phyloP scores from a whole-genome alignment of 768 basidiomycete genomes.

The Lactarius deliciosus region DNA sequence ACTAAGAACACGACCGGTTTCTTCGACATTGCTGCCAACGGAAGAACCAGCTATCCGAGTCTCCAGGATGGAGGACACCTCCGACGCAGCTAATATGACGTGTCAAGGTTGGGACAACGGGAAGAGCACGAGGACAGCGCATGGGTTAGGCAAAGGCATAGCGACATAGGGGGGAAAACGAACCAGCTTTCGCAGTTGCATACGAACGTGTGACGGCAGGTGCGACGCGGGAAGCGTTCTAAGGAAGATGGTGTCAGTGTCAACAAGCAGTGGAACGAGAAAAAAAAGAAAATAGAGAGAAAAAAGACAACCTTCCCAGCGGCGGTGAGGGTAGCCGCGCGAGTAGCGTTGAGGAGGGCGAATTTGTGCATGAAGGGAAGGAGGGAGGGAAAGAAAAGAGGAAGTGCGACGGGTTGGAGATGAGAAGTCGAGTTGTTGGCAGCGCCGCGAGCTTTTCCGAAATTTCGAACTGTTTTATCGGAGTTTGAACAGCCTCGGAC shows the following conservation, averaged over 20 bases:
- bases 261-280: not conserved
- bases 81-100: conserved; percentile 79
- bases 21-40: conserved; percentile 93
- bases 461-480: conserved; percentile 25
- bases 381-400: conserved; percentile 40
- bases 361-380: conserved; percentile 72
- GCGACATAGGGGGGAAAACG: conserved; percentile 34
- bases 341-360: conserved; percentile 80
- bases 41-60: conserved; percentile 93
- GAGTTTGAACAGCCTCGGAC: conserved; percentile 24
- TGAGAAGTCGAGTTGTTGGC: conserved; percentile 38
- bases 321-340: conserved; percentile 71
- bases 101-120: conserved; percentile 40
- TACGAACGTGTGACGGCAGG: conserved; percentile 74
- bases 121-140: conserved; percentile 16
- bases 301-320: conserved; percentile 54
- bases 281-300: conserved; percentile 16
- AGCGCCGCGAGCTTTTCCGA: conserved; percentile 32
- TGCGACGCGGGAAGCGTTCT: conserved; percentile 46
- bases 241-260: conserved; percentile 24
- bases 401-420: conserved; percentile 43
- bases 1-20: conserved; percentile 99
- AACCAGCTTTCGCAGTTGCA: conserved; percentile 98
- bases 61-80: conserved; percentile 99
- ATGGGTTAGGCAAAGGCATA: conserved; percentile 26